These are phyloP conservation scores for Trichosporon ovoides DNA, from an alignment of 1,284 basidiomycete genomes.

Conservation along the genomic window DNA sequence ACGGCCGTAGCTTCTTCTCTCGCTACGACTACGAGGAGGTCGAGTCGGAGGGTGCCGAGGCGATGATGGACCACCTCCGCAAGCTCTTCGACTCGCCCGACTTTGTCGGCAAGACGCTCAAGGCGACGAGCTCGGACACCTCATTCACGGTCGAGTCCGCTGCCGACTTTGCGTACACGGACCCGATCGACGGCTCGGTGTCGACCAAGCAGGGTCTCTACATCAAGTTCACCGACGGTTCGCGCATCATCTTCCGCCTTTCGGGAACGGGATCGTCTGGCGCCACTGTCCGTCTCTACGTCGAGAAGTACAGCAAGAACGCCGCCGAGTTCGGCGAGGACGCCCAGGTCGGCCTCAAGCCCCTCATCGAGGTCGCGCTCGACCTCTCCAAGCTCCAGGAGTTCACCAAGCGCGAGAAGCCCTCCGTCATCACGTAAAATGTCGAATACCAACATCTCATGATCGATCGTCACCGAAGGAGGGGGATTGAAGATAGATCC, in stretches of 20 bases:
- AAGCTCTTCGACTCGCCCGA: constrained; percentile 61
- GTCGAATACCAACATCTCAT: neutral
- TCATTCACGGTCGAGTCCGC: constrained; percentile 73
- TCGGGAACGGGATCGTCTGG: constrained; percentile 94
- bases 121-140: constrained; percentile 61
- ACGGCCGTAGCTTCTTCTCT: constrained; percentile 97
- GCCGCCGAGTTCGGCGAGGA: constrained; percentile 65
- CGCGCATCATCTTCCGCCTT: constrained; percentile 88
- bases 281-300: constrained; percentile 87
- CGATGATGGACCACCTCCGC: constrained; percentile 75
- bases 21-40: constrained; percentile 99
- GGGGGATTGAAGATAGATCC: no score
- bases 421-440: constrained; percentile 82
- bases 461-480: no score
- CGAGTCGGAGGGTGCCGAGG: constrained; percentile 78
- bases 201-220: constrained; percentile 95
- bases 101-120: constrained; percentile 63
- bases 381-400: constrained; percentile 75
- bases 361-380: constrained; percentile 90
- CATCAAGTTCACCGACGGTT: constrained; percentile 84
- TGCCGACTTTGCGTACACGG: constrained; percentile 91
- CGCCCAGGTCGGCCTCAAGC: constrained; percentile 84
- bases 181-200: constrained; percentile 91
- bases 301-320: constrained; percentile 87
- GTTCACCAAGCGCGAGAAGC: constrained; percentile 78